Evolutionary conservation across 805 yeast genomes (phyloP), one percentile per base, ranked within the genome.

Genomic region (Candida coquimbonensis): DNA sequence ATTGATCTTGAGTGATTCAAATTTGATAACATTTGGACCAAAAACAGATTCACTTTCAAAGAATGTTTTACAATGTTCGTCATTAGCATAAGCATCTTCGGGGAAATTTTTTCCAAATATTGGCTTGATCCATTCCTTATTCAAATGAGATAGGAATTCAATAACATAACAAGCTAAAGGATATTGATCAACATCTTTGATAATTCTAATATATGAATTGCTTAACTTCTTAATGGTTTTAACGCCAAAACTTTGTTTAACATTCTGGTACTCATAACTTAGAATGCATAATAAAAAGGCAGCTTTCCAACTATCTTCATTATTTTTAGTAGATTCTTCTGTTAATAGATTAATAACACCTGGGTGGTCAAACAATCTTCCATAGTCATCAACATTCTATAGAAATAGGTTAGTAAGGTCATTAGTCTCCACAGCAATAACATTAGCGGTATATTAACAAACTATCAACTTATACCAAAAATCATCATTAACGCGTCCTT

Each of bases 261-360:
- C 39, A 24, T 46, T 19, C 7, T 48, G 9, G 36, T 56, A 59
- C 36, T 59, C 60, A 38, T 53, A 55, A n/a, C 55, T 45, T 40
- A 59, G 45, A 11, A 53, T 53, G 34, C 59, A 57, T 36, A 59
- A 40, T 11, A 57, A 37, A 31, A 59, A 57, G 1, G 55, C 49
- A 4, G 59, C 62, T 44, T 57, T 59, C 63, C 63, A 59, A 26
- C 59, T 56, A 31, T 52, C 50, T 7, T 41, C 25, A 36, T 45
- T 44, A 9, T 26, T 31, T 5, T 40, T n/a, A 7, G 52, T 13
- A 9, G 43, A 42, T 25, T 50, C 52, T 0, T 50, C 44, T 5
- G 51, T 32, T 31, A 58, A 47, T 1, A 46, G 6, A 3, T 36
- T 45, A 26, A 51, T 35, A 27, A 48, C 19, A 4, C 47, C 44